A percentile compares a stretch with the other conserved stretches of the same genome.
These are phyloP conservation scores for Butyriboletus appendiculatus DNA, from an alignment of 1,284 basidiomycete species.

Conservation along the genomic window DNA sequence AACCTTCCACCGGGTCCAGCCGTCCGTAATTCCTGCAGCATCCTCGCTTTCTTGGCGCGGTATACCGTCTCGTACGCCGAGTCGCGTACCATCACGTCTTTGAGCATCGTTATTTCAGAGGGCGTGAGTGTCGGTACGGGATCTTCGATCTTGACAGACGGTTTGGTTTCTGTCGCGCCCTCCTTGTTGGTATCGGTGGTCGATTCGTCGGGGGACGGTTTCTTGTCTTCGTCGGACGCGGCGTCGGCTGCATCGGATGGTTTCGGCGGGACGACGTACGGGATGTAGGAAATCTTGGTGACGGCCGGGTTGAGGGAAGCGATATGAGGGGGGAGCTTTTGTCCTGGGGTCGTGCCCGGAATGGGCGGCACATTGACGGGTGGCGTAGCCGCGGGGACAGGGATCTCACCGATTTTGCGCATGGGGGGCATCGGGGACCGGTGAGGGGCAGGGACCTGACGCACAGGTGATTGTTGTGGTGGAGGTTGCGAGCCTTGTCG, in stretches of 20 bases:
- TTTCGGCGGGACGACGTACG: slow-evolving; percentile 24
- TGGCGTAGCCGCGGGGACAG: slow-evolving; percentile 15
- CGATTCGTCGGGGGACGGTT: slow-evolving; percentile 11
- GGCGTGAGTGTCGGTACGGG: slow-evolving; percentile 39
- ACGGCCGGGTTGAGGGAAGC: slow-evolving; percentile 36
- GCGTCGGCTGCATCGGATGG: slow-evolving; percentile 19
- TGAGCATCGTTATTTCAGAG: slow-evolving; percentile 43
- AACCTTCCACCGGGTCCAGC: slow-evolving; percentile 29
- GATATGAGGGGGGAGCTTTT: slow-evolving; percentile 37
- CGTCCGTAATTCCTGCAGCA: slow-evolving; percentile 29
- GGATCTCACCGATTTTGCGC: slow-evolving; percentile 27
- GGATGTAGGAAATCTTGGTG: slow-evolving; percentile 35
- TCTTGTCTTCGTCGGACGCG: slow-evolving; percentile 28
- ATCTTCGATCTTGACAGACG: slow-evolving; percentile 25
- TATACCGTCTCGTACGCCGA: slow-evolving; percentile 43
- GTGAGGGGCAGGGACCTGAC: slow-evolving; percentile 20
- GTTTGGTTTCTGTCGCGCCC: slow-evolving; percentile 15
- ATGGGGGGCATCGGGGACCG: slow-evolving; percentile 26
- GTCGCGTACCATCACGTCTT: slow-evolving; percentile 50
- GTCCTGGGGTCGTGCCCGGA: slow-evolving; percentile 28
- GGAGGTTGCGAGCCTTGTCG: slow-evolving; percentile 32
- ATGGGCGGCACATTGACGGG: slow-evolving; percentile 28
- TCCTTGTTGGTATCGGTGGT: slow-evolving; percentile 24
- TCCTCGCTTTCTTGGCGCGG: slow-evolving; percentile 32
- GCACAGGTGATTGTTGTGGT: slow-evolving; percentile 28